These are phyloP conservation scores for Ceratocystis smalleyi DNA, from an alignment of 2,329 filamentous ascomycete genomes.

Conservation along the genomic window DNA sequence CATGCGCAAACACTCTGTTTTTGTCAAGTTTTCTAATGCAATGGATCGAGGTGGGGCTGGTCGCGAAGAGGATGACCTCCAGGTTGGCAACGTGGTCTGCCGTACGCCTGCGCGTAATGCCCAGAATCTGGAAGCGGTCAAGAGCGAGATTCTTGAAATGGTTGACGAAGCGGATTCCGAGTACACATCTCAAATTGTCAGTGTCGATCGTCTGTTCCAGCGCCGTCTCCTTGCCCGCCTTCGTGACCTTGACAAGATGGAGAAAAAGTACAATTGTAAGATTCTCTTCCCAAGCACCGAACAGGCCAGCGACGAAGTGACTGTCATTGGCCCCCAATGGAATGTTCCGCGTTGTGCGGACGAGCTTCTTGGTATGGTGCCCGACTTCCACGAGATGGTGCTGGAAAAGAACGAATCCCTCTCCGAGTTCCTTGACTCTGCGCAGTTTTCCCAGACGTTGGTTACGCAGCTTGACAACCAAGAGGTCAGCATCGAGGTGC, in stretches of 20 bases:
- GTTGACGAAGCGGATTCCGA: constrained; percentile 93
- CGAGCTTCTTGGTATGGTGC: constrained; percentile 93
- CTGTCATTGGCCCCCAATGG: constrained; percentile 91
- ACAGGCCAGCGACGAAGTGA: constrained; percentile 89
- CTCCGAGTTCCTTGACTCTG: constrained; percentile 65
- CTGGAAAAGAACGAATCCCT: constrained; percentile 62
- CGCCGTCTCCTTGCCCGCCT: constrained; percentile 82
- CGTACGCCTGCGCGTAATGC: constrained; percentile 93
- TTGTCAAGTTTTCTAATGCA: constrained; percentile 97
- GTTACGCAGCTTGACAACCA: constrained; percentile 74
- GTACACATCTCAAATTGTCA: constrained; percentile 85
- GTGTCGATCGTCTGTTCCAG: constrained; percentile 88
- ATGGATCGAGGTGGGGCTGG: constrained; percentile 91
- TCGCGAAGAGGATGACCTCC: constrained; percentile 94
- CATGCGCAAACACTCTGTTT: constrained; percentile 99
- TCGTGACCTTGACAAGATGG: constrained; percentile 77
- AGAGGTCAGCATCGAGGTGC: constrained; percentile 71
- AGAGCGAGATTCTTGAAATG: constrained; percentile 99
- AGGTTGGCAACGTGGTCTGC: constrained; percentile 97
- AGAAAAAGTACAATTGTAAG: constrained; percentile 99
- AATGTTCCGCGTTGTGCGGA: constrained; percentile 95
- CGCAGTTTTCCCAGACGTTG: constrained; percentile 66
- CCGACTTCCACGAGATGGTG: constrained; percentile 83
- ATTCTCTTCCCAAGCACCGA: constrained; percentile 97
- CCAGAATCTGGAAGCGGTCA: constrained; percentile 89